These are phyloP conservation scores for Fragosphaeria purpurea DNA, from an alignment of 2,329 filamentous ascomycete genomes.

Conservation along the genomic window DNA sequence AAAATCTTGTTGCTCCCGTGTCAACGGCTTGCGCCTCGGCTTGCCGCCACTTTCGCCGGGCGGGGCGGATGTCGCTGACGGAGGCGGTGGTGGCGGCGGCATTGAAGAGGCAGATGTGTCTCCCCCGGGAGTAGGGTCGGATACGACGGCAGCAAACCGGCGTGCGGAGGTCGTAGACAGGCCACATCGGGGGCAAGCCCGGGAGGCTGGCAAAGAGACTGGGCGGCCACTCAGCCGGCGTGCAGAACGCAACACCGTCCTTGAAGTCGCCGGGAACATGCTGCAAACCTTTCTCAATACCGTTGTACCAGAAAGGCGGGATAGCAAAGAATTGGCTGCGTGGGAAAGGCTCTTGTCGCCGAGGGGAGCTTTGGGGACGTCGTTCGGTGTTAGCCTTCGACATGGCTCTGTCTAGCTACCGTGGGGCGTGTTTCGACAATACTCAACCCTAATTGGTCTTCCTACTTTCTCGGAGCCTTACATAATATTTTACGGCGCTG, in stretches of 20 bases:
- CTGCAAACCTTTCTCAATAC: background rate
- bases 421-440: no score
- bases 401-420: no score
- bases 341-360: no score
- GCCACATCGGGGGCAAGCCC: constrained; percentile 10
- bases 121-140: background rate
- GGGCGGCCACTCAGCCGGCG: background rate
- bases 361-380: no score
- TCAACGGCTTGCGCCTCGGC: constrained; percentile 49
- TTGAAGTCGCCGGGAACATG: constrained; percentile 1
- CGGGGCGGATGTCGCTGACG: background rate
- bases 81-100: background rate
- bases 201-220: background rate
- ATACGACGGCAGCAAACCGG: constrained; percentile 6
- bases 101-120: background rate
- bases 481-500: no score
- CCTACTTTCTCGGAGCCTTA: no score
- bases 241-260: background rate
- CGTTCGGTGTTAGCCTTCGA: no score
- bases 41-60: constrained; percentile 10
- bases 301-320: no score
- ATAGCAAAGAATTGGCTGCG: no score
- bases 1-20: constrained; percentile 60
- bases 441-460: no score
- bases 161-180: constrained; percentile 8